These are phyloP conservation scores for Aspergillus arachidicola DNA, from an alignment of 2,329 filamentous ascomycete species.

Conservation along the genomic window DNA sequence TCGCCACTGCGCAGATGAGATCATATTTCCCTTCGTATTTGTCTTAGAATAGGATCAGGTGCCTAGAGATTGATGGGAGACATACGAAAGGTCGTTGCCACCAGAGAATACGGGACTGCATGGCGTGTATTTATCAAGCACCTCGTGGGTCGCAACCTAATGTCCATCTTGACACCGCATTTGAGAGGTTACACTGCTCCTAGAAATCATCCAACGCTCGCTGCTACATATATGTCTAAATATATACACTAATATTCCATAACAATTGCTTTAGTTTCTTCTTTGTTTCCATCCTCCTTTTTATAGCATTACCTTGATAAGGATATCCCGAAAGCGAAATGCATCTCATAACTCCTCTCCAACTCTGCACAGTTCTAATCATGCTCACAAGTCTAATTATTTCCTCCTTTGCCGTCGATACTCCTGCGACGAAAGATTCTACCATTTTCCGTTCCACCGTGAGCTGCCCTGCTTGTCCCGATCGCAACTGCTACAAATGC, in stretches of 20 bases:
- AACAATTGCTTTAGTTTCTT: rapidly evolving
- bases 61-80: background rate
- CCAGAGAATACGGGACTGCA: background rate
- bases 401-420: background rate
- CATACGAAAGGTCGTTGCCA: background rate
- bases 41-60: background rate
- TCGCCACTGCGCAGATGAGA: background rate
- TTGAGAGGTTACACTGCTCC: background rate
- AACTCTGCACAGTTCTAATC: background rate
- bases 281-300: background rate
- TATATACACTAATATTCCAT: rapidly evolving
- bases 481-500: conserved; percentile 17
- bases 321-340: background rate
- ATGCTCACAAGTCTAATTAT: background rate
- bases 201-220: background rate
- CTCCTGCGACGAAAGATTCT: conserved; percentile 16
- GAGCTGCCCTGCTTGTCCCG: conserved; percentile 15
- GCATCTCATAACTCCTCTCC: background rate
- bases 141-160: background rate
- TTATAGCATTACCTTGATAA: background rate
- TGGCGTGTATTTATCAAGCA: background rate
- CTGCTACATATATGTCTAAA: too few relatives aligned
- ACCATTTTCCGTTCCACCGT: conserved; percentile 17
- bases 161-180: background rate
- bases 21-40: background rate